Evolutionary conservation across 257 asterid genomes (phyloP).

Genomic region (Solanum paucissectum): DNA sequence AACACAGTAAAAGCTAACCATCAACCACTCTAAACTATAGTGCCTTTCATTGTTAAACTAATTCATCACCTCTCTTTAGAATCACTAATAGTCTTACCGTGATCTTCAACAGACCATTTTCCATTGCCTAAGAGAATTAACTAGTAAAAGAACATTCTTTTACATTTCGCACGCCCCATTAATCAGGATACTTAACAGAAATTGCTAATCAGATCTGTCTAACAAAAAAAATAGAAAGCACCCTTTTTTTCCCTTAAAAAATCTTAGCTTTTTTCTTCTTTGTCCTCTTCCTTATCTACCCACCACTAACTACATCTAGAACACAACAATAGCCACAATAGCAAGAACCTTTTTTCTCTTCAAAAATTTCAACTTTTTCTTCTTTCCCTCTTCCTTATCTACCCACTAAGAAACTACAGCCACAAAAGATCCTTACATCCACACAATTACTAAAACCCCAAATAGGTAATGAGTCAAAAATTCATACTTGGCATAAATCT

Average conservation of each 20-base stretch:
- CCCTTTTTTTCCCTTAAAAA: constrained; percentile 23
- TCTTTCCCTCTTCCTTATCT: constrained; percentile 17
- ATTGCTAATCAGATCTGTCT: constrained; percentile 33
- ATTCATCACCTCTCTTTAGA: constrained; percentile 23
- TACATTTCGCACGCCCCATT: constrained; percentile 7
- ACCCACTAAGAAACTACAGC: constrained; percentile 17
- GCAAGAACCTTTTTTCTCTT: neutral
- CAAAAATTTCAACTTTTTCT: neutral
- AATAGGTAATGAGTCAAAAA: neutral
- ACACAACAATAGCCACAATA: constrained; percentile 13
- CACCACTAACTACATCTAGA: constrained; percentile 11
- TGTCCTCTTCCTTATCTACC: constrained; percentile 18
- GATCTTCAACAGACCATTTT: constrained; percentile 17
- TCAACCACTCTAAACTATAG: constrained; percentile 26
- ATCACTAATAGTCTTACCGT: constrained; percentile 11
- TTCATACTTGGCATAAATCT: neutral
- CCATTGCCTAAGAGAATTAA: constrained; percentile 22
- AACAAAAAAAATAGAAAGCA: constrained; percentile 15
- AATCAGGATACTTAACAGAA: constrained; percentile 5
- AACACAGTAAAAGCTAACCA: constrained; percentile 20
- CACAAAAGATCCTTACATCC: constrained; percentile 6
- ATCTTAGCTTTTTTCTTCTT: neutral
- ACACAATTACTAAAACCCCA: constrained; percentile 3
- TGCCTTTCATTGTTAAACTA: constrained; percentile 51
- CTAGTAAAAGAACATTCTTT: constrained; percentile 7